Evolutionary conservation across 306 rosid genomes (phyloP).

Genomic region (Cyclanthera cordifolia): DNA sequence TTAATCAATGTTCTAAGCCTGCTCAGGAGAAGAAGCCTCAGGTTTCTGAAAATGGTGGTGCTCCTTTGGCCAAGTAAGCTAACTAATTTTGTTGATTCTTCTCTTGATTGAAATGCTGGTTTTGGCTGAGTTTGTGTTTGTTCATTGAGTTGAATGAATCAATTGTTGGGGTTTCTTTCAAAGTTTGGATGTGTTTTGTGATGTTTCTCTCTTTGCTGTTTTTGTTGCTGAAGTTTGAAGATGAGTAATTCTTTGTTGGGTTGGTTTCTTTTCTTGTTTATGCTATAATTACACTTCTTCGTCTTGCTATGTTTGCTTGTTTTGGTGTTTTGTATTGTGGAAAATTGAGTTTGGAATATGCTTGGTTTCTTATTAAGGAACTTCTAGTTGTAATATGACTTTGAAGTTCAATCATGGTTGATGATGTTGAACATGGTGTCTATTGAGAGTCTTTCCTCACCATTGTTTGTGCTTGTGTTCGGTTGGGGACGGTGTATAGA

Average conservation of each 20-base stretch:
- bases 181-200: not conserved
- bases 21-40: slow-evolving; percentile 47
- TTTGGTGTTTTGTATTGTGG: not conserved
- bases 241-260: too few relatives aligned
- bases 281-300: not conserved
- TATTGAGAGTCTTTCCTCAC: not conserved
- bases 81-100: not conserved
- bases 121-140: not conserved
- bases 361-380: not conserved
- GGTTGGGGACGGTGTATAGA: not conserved
- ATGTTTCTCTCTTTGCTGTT: not conserved
- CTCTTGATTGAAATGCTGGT: not conserved
- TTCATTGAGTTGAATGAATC: not conserved
- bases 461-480: not conserved
- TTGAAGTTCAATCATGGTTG: not conserved
- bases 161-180: not conserved
- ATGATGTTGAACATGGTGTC: not conserved
- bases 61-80: slow-evolving; percentile 75
- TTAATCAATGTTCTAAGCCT: slow-evolving; percentile 35
- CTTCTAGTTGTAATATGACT: not conserved
- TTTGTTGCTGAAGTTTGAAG: not conserved
- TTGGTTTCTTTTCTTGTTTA: not conserved
- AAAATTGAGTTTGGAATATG: not conserved
- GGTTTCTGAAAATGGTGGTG: slow-evolving; percentile 37
- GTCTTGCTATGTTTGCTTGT: not conserved